phyloP scores from a whole-genome alignment of 169 alveolate species.

The Babesia divergens region DNA sequence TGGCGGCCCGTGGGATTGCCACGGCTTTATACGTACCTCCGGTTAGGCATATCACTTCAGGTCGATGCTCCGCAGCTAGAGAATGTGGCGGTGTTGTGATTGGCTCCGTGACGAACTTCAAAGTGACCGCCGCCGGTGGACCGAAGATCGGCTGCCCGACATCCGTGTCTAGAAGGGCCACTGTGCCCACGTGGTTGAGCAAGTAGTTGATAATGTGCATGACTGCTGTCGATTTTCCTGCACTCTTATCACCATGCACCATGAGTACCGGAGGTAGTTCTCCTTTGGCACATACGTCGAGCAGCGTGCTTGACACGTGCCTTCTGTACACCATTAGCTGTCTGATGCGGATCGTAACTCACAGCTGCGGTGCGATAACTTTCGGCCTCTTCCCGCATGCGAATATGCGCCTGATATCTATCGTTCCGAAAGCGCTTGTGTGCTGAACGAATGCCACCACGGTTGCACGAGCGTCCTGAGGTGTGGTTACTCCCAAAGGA shows the following conservation, averaged over 20 bases:
- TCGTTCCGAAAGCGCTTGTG: conserved; percentile 45
- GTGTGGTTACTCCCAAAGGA: not conserved
- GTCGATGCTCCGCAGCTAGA: conserved; percentile 12
- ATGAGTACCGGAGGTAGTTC: conserved; percentile 38
- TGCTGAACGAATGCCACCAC: conserved; percentile 13
- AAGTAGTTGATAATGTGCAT: conserved; percentile 41
- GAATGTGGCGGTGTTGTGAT: conserved; percentile 35
- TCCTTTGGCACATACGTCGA: conserved; percentile 17
- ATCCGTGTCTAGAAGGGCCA: conserved; percentile 59
- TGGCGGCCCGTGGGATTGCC: too few relatives aligned
- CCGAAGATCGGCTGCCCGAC: conserved; percentile 61
- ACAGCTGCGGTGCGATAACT: conserved; percentile 24
- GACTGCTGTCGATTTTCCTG: conserved; percentile 52
- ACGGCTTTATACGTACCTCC: conserved; percentile 31
- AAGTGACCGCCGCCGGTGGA: conserved; percentile 42
- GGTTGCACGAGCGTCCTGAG: not conserved
- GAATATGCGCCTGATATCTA: not conserved
- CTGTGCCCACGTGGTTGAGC: conserved; percentile 38
- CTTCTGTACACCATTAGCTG: not conserved
- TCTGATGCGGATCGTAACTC: not conserved
- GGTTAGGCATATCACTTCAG: conserved; percentile 23
- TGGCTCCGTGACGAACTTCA: conserved; percentile 36
- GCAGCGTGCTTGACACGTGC: conserved; percentile 1
- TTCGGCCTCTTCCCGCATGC: not conserved
- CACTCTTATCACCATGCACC: conserved; percentile 60